A percentile compares a stretch with the other conserved stretches of the same genome.
Evolutionary conservation across 495 filamentous ascomycete genomes (phyloP).

Genomic region (Entonaema liquescens): DNA sequence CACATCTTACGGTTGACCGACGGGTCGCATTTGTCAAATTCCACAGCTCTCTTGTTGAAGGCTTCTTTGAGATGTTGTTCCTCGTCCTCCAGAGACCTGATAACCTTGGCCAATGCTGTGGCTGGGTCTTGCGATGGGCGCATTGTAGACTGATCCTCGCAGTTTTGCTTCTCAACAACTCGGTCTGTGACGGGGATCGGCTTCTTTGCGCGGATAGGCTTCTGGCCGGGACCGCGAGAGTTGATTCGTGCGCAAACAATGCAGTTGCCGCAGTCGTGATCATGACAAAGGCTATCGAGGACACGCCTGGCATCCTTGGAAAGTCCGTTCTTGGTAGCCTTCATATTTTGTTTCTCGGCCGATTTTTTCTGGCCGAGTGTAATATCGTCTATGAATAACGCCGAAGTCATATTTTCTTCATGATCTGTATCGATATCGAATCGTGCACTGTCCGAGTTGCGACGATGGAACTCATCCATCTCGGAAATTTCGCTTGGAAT

Average conservation of each 20-base stretch:
- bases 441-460: conserved; percentile 46
- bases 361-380: conserved; percentile 51
- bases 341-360: conserved; percentile 36
- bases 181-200: conserved; percentile 78
- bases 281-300: conserved; percentile 62
- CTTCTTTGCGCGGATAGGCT: conserved; percentile 68
- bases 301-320: conserved; percentile 63
- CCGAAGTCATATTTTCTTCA: conserved; percentile 79
- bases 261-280: conserved; percentile 76
- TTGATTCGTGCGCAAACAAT: conserved; percentile 72
- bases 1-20: conserved; percentile 72
- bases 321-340: conserved; percentile 50
- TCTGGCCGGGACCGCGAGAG: conserved; percentile 52
- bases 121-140: conserved; percentile 78
- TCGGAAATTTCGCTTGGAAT: conserved; percentile 39
- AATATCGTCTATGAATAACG: conserved; percentile 66
- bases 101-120: conserved; percentile 78
- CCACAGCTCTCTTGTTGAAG: conserved; percentile 62
- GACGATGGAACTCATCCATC: conserved; percentile 40
- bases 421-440: conserved; percentile 38
- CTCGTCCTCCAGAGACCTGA: conserved; percentile 85
- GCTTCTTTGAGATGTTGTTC: conserved; percentile 79
- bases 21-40: conserved; percentile 74
- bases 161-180: conserved; percentile 45
- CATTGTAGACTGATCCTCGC: conserved; percentile 76